phyloP scores from a whole-genome alignment of 108 stramenopile species.

The Nitzschia putrida region DNA sequence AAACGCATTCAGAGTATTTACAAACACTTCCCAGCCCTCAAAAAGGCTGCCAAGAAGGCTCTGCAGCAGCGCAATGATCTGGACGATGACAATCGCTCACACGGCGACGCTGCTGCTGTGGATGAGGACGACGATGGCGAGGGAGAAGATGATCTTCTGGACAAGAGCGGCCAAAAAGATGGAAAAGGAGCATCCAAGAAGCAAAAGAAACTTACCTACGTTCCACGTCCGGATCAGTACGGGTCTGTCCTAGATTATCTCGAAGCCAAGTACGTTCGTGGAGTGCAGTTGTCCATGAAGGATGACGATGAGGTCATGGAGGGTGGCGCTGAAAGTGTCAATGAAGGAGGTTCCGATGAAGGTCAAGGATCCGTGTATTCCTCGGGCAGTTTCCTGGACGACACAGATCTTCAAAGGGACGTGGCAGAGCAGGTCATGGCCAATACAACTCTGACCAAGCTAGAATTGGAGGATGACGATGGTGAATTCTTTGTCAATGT shows the following conservation, averaged over 20 bases:
- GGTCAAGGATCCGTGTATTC: slow-evolving; percentile 72
- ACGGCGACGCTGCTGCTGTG: slow-evolving; percentile 5
- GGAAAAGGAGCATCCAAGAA: slow-evolving; percentile 16
- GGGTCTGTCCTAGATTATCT: slow-evolving; percentile 78
- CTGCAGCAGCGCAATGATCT: slow-evolving; percentile 13
- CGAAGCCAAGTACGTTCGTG: slow-evolving; percentile 85
- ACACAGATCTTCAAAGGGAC: slow-evolving; percentile 66
- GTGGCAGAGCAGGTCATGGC: slow-evolving; percentile 83
- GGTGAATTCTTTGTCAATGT: slow-evolving; percentile 90
- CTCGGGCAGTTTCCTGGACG: slow-evolving; percentile 74
- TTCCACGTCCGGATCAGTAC: slow-evolving; percentile 56
- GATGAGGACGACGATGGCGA: slow-evolving; percentile 19
- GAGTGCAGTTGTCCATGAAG: slow-evolving; percentile 67
- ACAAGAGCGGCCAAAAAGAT: slow-evolving; percentile 14
- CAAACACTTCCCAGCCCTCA: slow-evolving; percentile 40
- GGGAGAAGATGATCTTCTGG: slow-evolving; percentile 5
- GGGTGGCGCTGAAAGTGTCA: slow-evolving; percentile 27
- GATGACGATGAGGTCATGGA: slow-evolving; percentile 40
- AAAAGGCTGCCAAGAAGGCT: slow-evolving; percentile 20
- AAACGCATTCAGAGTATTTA: slow-evolving; percentile 58
- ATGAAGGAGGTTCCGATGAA: slow-evolving; percentile 47
- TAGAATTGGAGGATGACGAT: slow-evolving; percentile 73
- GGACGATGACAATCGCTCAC: slow-evolving; percentile 14
- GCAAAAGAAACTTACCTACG: slow-evolving; percentile 29
- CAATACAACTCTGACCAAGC: slow-evolving; percentile 65